Conservation (phyloP, 176 grass and related monocot species). For the Secale cereale region DNA sequence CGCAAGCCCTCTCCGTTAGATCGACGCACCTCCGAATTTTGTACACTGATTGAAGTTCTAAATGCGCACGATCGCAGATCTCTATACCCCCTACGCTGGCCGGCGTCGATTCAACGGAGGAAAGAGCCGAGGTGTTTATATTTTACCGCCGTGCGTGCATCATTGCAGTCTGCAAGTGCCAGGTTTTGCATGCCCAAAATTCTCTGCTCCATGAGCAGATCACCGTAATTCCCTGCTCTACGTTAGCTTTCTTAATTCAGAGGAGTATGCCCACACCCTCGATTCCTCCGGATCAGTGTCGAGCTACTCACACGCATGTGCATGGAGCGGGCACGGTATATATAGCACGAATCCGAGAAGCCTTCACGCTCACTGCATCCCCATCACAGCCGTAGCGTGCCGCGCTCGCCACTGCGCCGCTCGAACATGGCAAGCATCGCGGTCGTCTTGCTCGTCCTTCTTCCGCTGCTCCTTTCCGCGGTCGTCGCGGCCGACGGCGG, state of each 20-base stretch:
- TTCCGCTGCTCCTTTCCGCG: background rate
- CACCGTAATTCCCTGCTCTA: background rate
- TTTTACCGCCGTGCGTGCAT: background rate
- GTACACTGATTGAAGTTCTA: background rate
- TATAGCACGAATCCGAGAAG: conserved; percentile 16
- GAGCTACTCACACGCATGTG: conserved; percentile 2
- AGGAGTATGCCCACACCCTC: background rate
- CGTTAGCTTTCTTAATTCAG: background rate
- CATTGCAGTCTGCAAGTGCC: conserved; percentile 10
- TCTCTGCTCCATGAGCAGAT: background rate
- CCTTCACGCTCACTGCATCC: conserved; percentile 36
- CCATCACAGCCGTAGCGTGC: conserved; percentile 19
- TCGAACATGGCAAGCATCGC: conserved; percentile 1
- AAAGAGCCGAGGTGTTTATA: background rate
- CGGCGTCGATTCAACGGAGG: conserved; percentile 33
- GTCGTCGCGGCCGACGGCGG: background rate
- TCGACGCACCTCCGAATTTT: background rate
- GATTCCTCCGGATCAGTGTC: conserved; percentile 32
- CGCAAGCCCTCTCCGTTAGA: background rate
- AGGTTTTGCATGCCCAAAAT: background rate
- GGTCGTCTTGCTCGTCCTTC: conserved; percentile 2
- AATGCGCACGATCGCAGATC: conserved; percentile 17
- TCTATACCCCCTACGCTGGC: background rate
- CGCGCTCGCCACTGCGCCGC: background rate
- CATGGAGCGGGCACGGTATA: conserved; percentile 7